Evolutionary conservation across 305 asterid species (phyloP).

Genomic region (Rubia peregrina): DNA sequence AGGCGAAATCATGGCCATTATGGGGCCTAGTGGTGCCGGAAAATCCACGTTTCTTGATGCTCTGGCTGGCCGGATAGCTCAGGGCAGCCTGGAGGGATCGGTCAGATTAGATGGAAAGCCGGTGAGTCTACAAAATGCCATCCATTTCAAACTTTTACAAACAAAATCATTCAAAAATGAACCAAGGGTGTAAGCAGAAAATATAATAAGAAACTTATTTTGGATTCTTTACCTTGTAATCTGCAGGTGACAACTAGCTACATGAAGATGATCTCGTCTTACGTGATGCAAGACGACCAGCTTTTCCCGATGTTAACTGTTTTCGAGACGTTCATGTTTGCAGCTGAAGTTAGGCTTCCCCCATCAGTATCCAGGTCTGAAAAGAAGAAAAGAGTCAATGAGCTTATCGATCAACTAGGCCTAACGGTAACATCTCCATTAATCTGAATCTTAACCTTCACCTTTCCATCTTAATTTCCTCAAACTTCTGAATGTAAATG

Average conservation of each 20-base stretch:
- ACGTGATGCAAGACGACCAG: conserved; percentile 94
- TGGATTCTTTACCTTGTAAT: neutral
- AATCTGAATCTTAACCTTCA: neutral
- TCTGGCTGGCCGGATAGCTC: conserved; percentile 81
- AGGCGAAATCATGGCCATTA: conserved; percentile 78
- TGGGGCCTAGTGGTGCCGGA: conserved; percentile 96
- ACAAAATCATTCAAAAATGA: neutral
- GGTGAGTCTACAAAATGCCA: conserved; percentile 25
- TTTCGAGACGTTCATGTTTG: conserved; percentile 78
- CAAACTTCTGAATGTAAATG: neutral
- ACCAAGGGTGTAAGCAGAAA: neutral
- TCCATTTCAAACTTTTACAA: neutral
- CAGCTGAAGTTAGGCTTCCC: conserved; percentile 87
- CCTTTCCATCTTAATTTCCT: neutral
- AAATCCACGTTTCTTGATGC: conserved; percentile 88
- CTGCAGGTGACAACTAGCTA: conserved; percentile 82
- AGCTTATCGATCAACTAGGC: conserved; percentile 73
- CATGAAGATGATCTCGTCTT: conserved; percentile 86
- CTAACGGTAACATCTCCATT: conserved; percentile 40
- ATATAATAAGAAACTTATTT: too few species aligned
- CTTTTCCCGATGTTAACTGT: conserved; percentile 82
- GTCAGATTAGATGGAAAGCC: conserved; percentile 80
- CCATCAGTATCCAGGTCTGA: conserved; percentile 62
- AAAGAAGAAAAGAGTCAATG: conserved; percentile 63
- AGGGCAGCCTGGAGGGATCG: conserved; percentile 78